phyloP scores from a whole-genome alignment of 441 rosid genomes.

The Populus hybrid region DNA sequence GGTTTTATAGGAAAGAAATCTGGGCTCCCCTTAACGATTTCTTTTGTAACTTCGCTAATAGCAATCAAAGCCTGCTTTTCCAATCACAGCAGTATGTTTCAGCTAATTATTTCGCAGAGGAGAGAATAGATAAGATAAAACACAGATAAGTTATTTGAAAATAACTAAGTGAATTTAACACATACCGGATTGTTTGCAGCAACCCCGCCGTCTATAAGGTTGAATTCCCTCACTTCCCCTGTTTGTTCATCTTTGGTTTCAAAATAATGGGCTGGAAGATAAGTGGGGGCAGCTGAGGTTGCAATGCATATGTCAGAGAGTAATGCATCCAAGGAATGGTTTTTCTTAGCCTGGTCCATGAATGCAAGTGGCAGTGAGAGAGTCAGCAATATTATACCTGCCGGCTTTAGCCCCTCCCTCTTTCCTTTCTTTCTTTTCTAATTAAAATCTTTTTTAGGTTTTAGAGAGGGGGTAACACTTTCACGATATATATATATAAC shows the following conservation, averaged over 20 bases:
- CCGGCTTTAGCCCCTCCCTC: background rate
- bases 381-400: background rate
- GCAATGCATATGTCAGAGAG: constrained; percentile 58
- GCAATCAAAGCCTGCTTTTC: constrained; percentile 40
- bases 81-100: background rate
- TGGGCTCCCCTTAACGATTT: constrained; percentile 16
- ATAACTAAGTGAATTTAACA: background rate
- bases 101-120: background rate
- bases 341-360: constrained; percentile 21
- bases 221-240: constrained; percentile 35
- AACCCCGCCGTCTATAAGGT: constrained; percentile 71
- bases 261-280: constrained; percentile 55
- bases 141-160: background rate
- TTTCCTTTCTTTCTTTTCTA: background rate
- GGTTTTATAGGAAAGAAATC: constrained; percentile 21
- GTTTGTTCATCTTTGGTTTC: constrained; percentile 32
- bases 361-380: background rate
- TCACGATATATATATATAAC: no score
- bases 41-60: constrained; percentile 37
- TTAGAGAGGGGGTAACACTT: no score
- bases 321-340: constrained; percentile 32
- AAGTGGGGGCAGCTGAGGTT: constrained; percentile 72
- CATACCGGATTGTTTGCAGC: constrained; percentile 60
- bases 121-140: background rate
- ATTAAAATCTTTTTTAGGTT: no score